These are phyloP conservation scores for Paracorniculantispora psalliotae DNA, from an alignment of 2,329 filamentous ascomycete species.

Conservation along the genomic window DNA sequence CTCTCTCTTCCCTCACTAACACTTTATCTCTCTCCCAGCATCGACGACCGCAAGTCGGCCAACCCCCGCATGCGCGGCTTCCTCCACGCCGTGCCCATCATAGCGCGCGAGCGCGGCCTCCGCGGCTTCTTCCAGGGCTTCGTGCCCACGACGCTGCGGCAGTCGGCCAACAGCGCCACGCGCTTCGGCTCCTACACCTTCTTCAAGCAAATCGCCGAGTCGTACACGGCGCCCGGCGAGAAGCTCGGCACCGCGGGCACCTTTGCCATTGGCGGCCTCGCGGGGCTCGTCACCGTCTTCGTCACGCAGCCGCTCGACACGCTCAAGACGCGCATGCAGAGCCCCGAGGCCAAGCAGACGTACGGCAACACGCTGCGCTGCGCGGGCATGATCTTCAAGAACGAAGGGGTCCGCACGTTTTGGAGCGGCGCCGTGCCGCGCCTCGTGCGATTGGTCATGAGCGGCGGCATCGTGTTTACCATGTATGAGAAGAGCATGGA, in stretches of 20 bases:
- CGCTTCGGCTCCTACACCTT: constrained; percentile 89
- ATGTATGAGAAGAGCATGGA: constrained; percentile 99
- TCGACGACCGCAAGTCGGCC: constrained; percentile 85
- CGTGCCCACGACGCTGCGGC: constrained; percentile 86
- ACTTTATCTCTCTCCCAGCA: constrained; percentile 46
- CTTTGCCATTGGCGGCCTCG: constrained; percentile 84
- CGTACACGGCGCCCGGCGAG: constrained; percentile 89
- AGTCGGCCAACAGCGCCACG: constrained; percentile 89
- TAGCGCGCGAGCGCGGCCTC: constrained; percentile 80
- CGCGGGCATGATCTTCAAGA: constrained; percentile 74
- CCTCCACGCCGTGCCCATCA: constrained; percentile 81
- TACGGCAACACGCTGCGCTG: constrained; percentile 90
- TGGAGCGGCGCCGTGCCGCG: constrained; percentile 92
- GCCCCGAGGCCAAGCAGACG: constrained; percentile 70
- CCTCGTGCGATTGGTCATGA: constrained; percentile 78
- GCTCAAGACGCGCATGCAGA: constrained; percentile 97
- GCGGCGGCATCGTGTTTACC: constrained; percentile 95
- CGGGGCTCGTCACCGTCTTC: constrained; percentile 86
- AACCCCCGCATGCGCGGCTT: constrained; percentile 89
- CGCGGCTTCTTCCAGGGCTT: constrained; percentile 97
- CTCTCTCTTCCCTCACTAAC: too few relatives aligned
- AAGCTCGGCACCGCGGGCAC: constrained; percentile 85
- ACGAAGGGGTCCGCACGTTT: constrained; percentile 84
- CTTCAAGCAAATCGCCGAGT: constrained; percentile 84
- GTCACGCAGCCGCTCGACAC: constrained; percentile 77